phyloP scores from a whole-genome alignment of 164 flowering plant species.

The Cinnamomum chago region DNA sequence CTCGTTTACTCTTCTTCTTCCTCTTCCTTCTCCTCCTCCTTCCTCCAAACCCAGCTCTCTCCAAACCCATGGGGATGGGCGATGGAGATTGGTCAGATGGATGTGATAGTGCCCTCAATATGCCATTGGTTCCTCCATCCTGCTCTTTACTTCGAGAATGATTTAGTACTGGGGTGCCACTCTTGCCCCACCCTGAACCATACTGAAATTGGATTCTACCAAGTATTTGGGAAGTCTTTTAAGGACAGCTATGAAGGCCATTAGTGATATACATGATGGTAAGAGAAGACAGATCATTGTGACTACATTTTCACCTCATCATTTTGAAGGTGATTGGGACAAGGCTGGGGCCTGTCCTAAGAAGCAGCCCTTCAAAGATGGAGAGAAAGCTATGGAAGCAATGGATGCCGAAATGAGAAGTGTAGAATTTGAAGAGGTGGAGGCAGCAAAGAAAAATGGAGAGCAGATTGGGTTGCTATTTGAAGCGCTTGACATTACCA shows the following conservation, averaged over 20 bases:
- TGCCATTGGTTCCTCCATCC: slow-evolving; percentile 95
- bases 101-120: slow-evolving; percentile 61
- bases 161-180: slow-evolving; percentile 69
- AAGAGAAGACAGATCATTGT: slow-evolving; percentile 32
- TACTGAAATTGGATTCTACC: slow-evolving; percentile 79
- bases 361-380: slow-evolving; percentile 52
- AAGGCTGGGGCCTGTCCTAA: slow-evolving; percentile 74
- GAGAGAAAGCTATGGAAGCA: slow-evolving; percentile 52
- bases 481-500: slow-evolving; percentile 71
- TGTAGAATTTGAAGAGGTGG: slow-evolving; percentile 50
- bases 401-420: slow-evolving; percentile 75
- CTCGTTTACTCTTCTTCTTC: too few species aligned
- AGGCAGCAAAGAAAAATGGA: slow-evolving; percentile 27
- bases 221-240: slow-evolving; percentile 62
- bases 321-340: slow-evolving; percentile 97
- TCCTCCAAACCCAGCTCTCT: too few species aligned
- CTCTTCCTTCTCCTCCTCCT: too few species aligned
- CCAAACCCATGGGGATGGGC: too few species aligned
- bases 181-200: slow-evolving; percentile 54
- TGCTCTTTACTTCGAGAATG: slow-evolving; percentile 62
- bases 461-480: slow-evolving; percentile 1
- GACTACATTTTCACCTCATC: slow-evolving; percentile 79
- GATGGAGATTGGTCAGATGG: slow-evolving; percentile 45
- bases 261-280: slow-evolving; percentile 25
- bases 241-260: slow-evolving; percentile 46